phyloP scores from a whole-genome alignment of 2,329 filamentous ascomycete genomes.

The Venturia carpophila region DNA sequence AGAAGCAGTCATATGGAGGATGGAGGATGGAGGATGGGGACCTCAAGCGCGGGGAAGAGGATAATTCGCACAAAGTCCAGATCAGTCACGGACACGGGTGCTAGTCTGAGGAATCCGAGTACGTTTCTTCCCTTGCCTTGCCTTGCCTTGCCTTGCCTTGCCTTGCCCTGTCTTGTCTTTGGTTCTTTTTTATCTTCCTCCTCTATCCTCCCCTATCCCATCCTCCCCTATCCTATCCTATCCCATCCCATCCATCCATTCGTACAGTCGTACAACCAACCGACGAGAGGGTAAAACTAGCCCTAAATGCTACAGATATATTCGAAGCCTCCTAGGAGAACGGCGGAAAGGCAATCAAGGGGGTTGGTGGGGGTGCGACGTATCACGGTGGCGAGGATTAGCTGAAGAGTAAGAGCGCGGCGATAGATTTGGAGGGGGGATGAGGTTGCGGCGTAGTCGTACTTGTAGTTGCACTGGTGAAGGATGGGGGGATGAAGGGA shows the following conservation, averaged over 20 bases:
- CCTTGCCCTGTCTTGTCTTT: too few species aligned
- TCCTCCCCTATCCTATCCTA: neutral
- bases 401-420: neutral
- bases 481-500: too few species aligned
- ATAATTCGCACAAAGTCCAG: neutral
- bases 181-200: neutral
- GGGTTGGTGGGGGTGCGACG: neutral
- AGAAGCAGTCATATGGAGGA: constrained; percentile 11
- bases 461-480: too few species aligned
- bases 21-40: constrained; percentile 14
- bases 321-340: neutral
- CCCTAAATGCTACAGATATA: neutral
- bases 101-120: constrained; percentile 6
- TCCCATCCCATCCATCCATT: neutral
- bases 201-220: neutral
- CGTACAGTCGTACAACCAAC: too few species aligned
- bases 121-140: neutral
- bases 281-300: too few species aligned
- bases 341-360: neutral
- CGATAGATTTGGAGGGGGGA: neutral
- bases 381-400: neutral
- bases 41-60: constrained; percentile 1
- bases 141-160: too few species aligned
- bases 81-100: neutral
- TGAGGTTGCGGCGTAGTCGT: neutral